Conservation (phyloP, 2,329 filamentous ascomycete genomes). For the Trichoderma harzianum region DNA sequence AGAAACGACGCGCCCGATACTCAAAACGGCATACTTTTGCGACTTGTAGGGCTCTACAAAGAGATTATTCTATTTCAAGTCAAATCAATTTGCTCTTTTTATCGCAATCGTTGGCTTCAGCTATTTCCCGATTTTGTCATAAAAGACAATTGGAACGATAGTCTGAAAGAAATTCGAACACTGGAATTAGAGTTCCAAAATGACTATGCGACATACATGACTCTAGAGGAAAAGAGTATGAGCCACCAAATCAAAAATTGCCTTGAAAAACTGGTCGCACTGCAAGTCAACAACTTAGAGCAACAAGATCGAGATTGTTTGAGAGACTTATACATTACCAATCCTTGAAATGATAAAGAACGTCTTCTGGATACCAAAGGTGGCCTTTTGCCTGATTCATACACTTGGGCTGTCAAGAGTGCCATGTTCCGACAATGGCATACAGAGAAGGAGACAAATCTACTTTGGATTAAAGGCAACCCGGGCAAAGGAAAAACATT, state of each 20-base stretch:
- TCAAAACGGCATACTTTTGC: neutral
- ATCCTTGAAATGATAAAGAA: neutral
- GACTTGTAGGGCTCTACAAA: neutral
- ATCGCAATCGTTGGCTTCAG: neutral
- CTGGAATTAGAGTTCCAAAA: neutral
- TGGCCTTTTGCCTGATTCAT: neutral
- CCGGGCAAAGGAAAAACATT: neutral
- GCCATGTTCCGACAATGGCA: neutral
- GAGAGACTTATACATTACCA: neutral
- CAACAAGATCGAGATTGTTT: neutral
- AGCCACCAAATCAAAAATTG: neutral
- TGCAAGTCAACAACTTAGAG: neutral
- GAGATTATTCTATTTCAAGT: neutral
- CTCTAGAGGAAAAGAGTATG: neutral
- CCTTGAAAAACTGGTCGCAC: neutral
- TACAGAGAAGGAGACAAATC: neutral
- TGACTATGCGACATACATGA: neutral
- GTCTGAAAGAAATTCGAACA: neutral
- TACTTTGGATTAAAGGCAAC: neutral
- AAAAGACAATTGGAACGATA: neutral
- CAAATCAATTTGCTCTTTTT: neutral
- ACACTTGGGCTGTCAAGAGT: neutral
- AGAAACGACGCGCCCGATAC: neutral
- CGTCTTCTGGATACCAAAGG: neutral
- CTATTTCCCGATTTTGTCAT: neutral